Evolutionary conservation across 371 early-diverging fungal species (phyloP), one percentile per base, ranked within the genome.

Genomic region (Mortierella sp.): DNA sequence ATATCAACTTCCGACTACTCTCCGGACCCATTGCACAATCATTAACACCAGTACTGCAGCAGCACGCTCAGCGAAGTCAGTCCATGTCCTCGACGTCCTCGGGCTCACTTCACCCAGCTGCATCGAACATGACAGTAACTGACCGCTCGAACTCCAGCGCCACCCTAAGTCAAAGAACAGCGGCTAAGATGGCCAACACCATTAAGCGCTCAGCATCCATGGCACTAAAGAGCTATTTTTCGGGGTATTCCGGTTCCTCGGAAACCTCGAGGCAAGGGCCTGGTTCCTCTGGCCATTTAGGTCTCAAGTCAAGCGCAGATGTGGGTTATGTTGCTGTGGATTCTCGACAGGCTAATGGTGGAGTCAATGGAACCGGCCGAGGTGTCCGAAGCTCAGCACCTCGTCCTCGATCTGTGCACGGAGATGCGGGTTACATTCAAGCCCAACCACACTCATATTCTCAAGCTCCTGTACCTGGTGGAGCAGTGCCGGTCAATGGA

Each of bases 1-100:
- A 85, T 55, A 84, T 95, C 65, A 88, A 89, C 55, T 67, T 79
- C 13, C 80, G 85, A 45, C 58, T 91, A 13, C 59, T 87, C 0
- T 56, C 67, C 4, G 82, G 80, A 45, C 68, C 61, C n/a, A 56
- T 70, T 18, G 68, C 71, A 4, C 59, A 61, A 19, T 42, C 66
- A 2, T 27, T 73, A 56, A 66, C 65, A 2, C 81, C 82, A 2
- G 31, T 74, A 18, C 30, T 72, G 38, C 73, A 81, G 43, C 66
- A 68, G 27, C 76, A 72, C 10, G 61, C 78, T 0, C 2, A 63
- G 46, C 51, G 51, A 14, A 27, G 62, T 27, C 64, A 69, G 42
- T 57, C 67, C 30, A 24, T 71, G 9, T 62, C 72, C 2, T 57
- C 69, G n/a, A 61, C 58, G 2, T 58, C 62, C 9, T 54, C 43